A percentile compares a stretch with the other conserved stretches of the same genome.
Evolutionary conservation across 2,329 filamentous ascomycete genomes (phyloP).

Genomic region (Metarhizium guizhouense): DNA sequence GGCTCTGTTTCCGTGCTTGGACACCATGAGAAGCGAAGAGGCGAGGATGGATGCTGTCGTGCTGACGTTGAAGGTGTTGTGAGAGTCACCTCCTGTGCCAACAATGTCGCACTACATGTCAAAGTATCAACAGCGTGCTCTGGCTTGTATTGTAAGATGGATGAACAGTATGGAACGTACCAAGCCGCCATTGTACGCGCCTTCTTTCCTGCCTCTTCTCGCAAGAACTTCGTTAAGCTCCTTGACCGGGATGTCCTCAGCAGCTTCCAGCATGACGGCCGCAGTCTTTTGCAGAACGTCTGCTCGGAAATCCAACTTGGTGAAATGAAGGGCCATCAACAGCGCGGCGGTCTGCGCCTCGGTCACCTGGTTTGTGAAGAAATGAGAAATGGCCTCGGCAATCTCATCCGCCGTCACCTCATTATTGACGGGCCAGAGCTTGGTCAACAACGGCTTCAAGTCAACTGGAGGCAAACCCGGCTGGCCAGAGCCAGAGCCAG

Average conservation of each 20-base stretch:
- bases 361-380: slow-evolving; percentile 86
- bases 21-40: slow-evolving; percentile 73
- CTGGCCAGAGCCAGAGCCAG: slow-evolving; percentile 15
- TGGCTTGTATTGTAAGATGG: neutral
- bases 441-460: slow-evolving; percentile 65
- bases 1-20: slow-evolving; percentile 93
- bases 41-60: slow-evolving; percentile 91
- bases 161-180: slow-evolving; percentile 38
- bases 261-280: slow-evolving; percentile 71
- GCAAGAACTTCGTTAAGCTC: slow-evolving; percentile 53
- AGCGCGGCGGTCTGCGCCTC: slow-evolving; percentile 80
- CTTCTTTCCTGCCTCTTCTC: slow-evolving; percentile 53
- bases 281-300: slow-evolving; percentile 84
- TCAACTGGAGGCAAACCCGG: slow-evolving; percentile 31
- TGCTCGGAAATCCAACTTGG: slow-evolving; percentile 70
- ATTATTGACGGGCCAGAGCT: slow-evolving; percentile 54
- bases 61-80: slow-evolving; percentile 97
- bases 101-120: slow-evolving; percentile 71
- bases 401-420: slow-evolving; percentile 70
- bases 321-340: slow-evolving; percentile 87
- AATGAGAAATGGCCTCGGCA: slow-evolving; percentile 78
- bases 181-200: slow-evolving; percentile 72
- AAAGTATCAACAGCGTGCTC: neutral
- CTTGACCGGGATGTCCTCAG: slow-evolving; percentile 59
- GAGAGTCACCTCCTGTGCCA: slow-evolving; percentile 89